These are phyloP conservation scores for Didymella segeticola DNA, from an alignment of 2,329 filamentous ascomycete genomes.

Conservation along the genomic window DNA sequence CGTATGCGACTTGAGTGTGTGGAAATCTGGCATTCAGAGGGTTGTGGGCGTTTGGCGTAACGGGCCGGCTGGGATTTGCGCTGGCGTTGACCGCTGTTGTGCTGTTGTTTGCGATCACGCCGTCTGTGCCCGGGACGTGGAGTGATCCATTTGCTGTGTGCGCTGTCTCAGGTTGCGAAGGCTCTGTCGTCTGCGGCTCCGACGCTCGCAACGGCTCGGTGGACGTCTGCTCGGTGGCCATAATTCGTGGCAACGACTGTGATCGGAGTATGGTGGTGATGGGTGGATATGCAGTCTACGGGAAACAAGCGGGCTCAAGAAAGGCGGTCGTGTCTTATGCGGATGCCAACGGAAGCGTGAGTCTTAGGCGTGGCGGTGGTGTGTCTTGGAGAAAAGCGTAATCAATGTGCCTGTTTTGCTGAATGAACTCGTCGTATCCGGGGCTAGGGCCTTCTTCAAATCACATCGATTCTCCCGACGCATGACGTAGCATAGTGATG, in stretches of 20 bases:
- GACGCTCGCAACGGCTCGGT: slow-evolving; percentile 39
- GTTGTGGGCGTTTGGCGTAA: slow-evolving; percentile 34
- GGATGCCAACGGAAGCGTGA: slow-evolving; percentile 33
- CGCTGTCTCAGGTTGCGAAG: slow-evolving; percentile 12
- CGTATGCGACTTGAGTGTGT: slow-evolving; percentile 50
- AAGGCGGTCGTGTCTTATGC: slow-evolving; percentile 22
- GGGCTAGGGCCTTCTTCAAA: slow-evolving; percentile 8
- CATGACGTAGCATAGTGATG: slow-evolving; percentile 9
- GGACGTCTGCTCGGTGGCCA: slow-evolving; percentile 38
- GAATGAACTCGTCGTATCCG: slow-evolving; percentile 2
- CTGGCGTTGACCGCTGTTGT: slow-evolving; percentile 25
- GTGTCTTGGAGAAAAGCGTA: slow-evolving; percentile 24
- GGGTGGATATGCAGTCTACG: slow-evolving; percentile 2
- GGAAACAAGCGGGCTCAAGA: slow-evolving; percentile 18
- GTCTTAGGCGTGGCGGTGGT: slow-evolving; percentile 11
- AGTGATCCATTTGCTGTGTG: slow-evolving; percentile 22
- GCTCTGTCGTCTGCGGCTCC: slow-evolving; percentile 18
- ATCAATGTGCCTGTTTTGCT: slow-evolving; percentile 21
- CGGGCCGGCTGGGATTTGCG: slow-evolving; percentile 33
- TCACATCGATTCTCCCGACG: not conserved
- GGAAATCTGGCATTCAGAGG: slow-evolving; percentile 43
- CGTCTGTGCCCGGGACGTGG: slow-evolving; percentile 29
- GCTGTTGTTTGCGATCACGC: slow-evolving; percentile 21
- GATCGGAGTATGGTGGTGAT: slow-evolving; percentile 6
- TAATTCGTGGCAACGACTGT: slow-evolving; percentile 12